Evolutionary conservation across 176 grass and related monocot genomes (phyloP).

Genomic region (Bonia amplexicaulis): DNA sequence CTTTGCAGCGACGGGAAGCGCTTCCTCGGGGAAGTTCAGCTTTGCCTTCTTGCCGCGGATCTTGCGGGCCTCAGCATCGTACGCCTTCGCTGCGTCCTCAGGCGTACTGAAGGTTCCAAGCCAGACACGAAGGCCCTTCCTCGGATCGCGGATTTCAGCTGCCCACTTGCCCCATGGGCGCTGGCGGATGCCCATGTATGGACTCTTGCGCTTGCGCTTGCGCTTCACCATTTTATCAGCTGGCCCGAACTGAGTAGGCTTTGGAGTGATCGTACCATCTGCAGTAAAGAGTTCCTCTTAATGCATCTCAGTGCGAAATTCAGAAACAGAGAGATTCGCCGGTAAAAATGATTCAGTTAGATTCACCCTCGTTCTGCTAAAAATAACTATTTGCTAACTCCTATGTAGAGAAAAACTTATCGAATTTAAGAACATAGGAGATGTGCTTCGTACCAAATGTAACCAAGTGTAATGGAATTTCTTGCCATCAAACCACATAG

Average conservation of each 20-base stretch:
- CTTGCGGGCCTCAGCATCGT: constrained; percentile 40
- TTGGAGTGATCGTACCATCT: not conserved
- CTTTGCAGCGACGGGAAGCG: not conserved
- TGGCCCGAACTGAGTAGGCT: not conserved
- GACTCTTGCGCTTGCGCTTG: constrained; percentile 39
- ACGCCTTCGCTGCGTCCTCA: constrained; percentile 42
- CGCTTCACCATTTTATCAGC: constrained; percentile 6
- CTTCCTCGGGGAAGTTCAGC: constrained; percentile 39
- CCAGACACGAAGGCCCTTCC: constrained; percentile 41
- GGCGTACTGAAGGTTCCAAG: constrained; percentile 42
- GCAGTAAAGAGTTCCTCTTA: not conserved
- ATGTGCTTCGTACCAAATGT: not conserved
- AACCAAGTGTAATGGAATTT: not conserved
- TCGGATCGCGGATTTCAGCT: constrained; percentile 41
- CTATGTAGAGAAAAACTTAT: not conserved
- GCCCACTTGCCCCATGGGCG: constrained; percentile 49
- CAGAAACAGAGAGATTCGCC: not conserved
- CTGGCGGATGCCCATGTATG: constrained; percentile 38
- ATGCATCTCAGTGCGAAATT: not conserved
- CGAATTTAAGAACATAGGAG: not conserved
- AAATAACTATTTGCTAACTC: not conserved
- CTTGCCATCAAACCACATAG: not conserved
- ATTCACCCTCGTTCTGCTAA: not conserved
- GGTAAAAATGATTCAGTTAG: not conserved
- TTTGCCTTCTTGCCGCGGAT: constrained; percentile 46